These are phyloP conservation scores for Trametes gibbosa DNA, from an alignment of 768 basidiomycete species.

Conservation along the genomic window DNA sequence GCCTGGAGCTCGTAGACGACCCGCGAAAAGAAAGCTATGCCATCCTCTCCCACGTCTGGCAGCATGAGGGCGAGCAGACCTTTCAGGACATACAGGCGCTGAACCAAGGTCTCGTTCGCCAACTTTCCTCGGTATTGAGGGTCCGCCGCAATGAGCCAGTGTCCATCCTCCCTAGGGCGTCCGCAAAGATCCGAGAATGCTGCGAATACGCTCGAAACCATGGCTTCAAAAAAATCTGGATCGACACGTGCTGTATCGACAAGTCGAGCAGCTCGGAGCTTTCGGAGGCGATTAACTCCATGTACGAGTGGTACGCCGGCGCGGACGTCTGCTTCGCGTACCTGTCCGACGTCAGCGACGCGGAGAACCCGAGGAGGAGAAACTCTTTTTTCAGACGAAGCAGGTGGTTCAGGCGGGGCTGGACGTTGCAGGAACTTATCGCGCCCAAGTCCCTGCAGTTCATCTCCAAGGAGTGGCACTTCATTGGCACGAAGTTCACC, in stretches of 20 bases:
- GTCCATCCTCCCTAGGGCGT: not conserved
- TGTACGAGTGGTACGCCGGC: not conserved
- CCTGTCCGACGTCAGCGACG: not conserved
- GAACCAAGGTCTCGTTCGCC: not conserved
- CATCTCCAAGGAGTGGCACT: not conserved
- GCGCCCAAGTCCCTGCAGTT: not conserved
- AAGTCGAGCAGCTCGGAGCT: not conserved
- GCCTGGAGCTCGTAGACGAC: not conserved
- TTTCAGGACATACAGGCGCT: not conserved
- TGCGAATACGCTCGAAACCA: not conserved
- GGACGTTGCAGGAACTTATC: not conserved
- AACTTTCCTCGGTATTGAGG: not conserved
- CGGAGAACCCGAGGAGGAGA: not conserved
- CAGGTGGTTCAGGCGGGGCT: not conserved
- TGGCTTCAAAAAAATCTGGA: not conserved
- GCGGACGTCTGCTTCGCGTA: not conserved
- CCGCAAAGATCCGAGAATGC: not conserved
- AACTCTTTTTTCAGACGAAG: not conserved
- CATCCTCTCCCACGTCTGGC: constrained; percentile 2
- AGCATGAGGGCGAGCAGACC: not conserved
- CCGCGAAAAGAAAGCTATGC: not conserved
- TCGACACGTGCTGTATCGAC: not conserved
- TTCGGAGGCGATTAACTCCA: not conserved
- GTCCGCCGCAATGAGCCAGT: not conserved
- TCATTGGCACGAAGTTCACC: not conserved